Percentiles rank a stretch among this genome's conserved stretches.
phyloP scores from a whole-genome alignment of 2,329 filamentous ascomycete genomes.

The Ophiostoma quercus region DNA sequence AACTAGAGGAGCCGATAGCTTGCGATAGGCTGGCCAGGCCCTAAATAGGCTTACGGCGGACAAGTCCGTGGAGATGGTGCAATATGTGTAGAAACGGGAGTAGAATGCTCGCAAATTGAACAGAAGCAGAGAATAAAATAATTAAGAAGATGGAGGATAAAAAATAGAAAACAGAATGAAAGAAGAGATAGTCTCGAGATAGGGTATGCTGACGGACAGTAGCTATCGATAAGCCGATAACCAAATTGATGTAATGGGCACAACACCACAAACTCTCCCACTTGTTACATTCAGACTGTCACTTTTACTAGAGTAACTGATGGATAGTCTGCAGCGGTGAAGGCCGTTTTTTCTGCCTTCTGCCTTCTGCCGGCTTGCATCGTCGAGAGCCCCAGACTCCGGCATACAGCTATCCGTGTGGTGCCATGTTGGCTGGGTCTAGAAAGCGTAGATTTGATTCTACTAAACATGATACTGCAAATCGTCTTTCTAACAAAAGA shows the following conservation, averaged over 20 bases:
- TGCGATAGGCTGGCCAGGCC: slow-evolving; percentile 17
- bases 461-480: too few species aligned
- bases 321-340: not conserved
- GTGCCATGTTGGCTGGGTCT: not conserved
- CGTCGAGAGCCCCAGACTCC: not conserved
- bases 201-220: not conserved
- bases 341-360: too few species aligned
- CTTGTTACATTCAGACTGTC: not conserved
- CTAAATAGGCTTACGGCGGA: not conserved
- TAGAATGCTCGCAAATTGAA: not conserved
- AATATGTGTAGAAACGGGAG: not conserved
- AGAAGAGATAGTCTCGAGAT: not conserved
- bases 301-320: not conserved
- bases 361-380: not conserved
- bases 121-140: not conserved
- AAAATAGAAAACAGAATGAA: not conserved
- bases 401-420: not conserved
- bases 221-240: not conserved
- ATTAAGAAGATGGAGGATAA: not conserved
- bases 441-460: too few species aligned
- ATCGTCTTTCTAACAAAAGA: too few species aligned
- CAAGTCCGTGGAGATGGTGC: slow-evolving; percentile 12
- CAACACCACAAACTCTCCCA: not conserved
- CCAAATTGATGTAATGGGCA: not conserved
- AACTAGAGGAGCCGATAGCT: slow-evolving; percentile 5